Evolutionary conservation across 2,329 filamentous ascomycete species (phyloP), one percentile per base, ranked within the genome.

Genomic region (Stachybotrys chartarum): DNA sequence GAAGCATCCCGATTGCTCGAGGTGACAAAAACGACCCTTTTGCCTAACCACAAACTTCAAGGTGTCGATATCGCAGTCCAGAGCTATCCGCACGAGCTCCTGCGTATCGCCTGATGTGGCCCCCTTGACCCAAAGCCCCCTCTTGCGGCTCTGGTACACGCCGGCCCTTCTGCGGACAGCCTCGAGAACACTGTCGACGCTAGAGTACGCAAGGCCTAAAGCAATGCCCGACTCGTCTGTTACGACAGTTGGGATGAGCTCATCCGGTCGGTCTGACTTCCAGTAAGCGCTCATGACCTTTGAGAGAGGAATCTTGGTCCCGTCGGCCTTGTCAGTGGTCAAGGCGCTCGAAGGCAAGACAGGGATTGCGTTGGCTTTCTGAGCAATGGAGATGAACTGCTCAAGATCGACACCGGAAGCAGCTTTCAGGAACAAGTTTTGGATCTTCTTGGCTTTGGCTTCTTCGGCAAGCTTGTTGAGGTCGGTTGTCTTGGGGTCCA

Each of bases 81-180:
- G 78, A 1, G 88, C 87, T 60, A 99, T 82, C 56, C 85, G 85
- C 24, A 97, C 78, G 52, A 99, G 79, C 70, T 97, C 86, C 71
- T 99, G 94, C 12, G 90, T 90, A 69, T 97, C 92, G 14, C 94
- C 94, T 54, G 93, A 97, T 8, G 88, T 94, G 53, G 92, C 90
- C 6, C 94, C 94, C 76, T 99, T 99, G 72, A 96, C 88, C 94
- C 94, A 99, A 31, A 99, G 74, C 0, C 94, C 94, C 49, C 94
- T 84, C 78, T 97, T 97, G 53, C 94, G 83, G 75, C 93, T 97
- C 73, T 97, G 91, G 70, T 99, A 99, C 44, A 97, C 93, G 35
- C 94, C 92, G 0, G 77, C 78, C 63, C 80, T 77, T 6, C 91
- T 96, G 65, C 83, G 84, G 58, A 99, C 70, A 44, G 93, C 93